Percentiles rank a stretch among this genome's conserved stretches.
These are phyloP conservation scores for Trypanosoma melophagium DNA, from an alignment of 208 protist species.

Conservation along the genomic window DNA sequence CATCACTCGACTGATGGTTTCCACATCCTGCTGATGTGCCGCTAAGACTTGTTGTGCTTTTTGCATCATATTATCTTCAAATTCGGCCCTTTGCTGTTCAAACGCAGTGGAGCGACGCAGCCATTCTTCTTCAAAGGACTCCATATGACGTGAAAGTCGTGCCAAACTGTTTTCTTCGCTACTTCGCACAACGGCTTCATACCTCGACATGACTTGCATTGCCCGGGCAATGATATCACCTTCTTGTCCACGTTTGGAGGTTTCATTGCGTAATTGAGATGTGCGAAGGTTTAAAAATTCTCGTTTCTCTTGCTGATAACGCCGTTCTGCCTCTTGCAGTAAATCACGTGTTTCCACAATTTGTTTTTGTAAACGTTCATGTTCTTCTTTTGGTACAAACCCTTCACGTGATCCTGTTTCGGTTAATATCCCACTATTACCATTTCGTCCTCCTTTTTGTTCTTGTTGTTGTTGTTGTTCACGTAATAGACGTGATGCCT, in stretches of 20 bases:
- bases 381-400: conserved; percentile 12
- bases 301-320: conserved; percentile 37
- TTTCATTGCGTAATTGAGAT: conserved; percentile 26
- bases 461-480: neutral
- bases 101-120: conserved; percentile 28
- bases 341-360: conserved; percentile 31
- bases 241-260: conserved; percentile 29
- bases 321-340: conserved; percentile 30
- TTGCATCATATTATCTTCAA: conserved; percentile 31
- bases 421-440: neutral
- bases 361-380: conserved; percentile 26
- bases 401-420: neutral
- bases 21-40: conserved; percentile 31
- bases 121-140: conserved; percentile 41
- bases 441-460: neutral
- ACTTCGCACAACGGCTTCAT: conserved; percentile 33
- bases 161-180: conserved; percentile 33
- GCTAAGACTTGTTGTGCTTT: conserved; percentile 25
- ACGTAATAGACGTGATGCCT: neutral
- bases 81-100: conserved; percentile 32
- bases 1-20: conserved; percentile 35
- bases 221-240: conserved; percentile 38
- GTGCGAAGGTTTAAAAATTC: conserved; percentile 35
- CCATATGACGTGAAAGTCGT: conserved; percentile 35
- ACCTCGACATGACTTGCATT: conserved; percentile 38